Percentiles rank a stretch among this genome's conserved stretches.
phyloP scores from a whole-genome alignment of 2,329 filamentous ascomycete species.

The Dactylellina leptospora region DNA sequence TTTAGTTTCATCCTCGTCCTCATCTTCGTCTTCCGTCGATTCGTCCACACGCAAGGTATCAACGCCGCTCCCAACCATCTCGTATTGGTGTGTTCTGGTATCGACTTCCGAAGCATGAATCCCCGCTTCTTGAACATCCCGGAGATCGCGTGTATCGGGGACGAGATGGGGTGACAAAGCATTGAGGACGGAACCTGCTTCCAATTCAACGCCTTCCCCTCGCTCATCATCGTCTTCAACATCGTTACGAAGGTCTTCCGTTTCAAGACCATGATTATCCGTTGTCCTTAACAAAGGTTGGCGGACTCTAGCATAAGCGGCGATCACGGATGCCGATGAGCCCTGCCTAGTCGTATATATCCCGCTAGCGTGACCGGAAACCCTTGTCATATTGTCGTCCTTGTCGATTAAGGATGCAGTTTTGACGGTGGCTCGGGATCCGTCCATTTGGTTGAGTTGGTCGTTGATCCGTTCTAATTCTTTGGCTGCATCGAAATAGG shows the following conservation, averaged over 20 bases:
- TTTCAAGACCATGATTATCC: conserved; percentile 27
- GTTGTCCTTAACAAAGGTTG: conserved; percentile 32
- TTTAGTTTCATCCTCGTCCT: conserved; percentile 39
- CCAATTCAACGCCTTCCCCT: conserved; percentile 44
- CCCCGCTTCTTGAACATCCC: conserved; percentile 24
- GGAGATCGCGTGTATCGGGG: conserved; percentile 31
- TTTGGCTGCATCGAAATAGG: conserved; percentile 43
- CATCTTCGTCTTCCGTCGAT: conserved; percentile 45
- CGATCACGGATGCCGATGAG: conserved; percentile 41
- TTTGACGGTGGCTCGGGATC: conserved; percentile 33
- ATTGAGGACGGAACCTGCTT: conserved; percentile 35
- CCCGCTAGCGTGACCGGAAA: conserved; percentile 45
- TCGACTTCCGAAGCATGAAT: conserved; percentile 35
- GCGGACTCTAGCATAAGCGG: conserved; percentile 37
- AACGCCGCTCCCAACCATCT: conserved; percentile 44
- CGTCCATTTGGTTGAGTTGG: conserved; percentile 49
- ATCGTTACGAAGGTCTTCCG: conserved; percentile 47
- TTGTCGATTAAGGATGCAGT: conserved; percentile 46
- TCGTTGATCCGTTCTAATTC: conserved; percentile 50
- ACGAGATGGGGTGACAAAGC: conserved; percentile 36
- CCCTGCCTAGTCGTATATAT: conserved; percentile 44
- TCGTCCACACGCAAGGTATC: conserved; percentile 40
- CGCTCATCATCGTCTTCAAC: conserved; percentile 49
- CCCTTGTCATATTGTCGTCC: conserved; percentile 47
- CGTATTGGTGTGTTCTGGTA: conserved; percentile 36